Evolutionary conservation across 345 rosid genomes (phyloP), one percentile per base, ranked within the genome.

Genomic region (Noccaea bulbosa): DNA sequence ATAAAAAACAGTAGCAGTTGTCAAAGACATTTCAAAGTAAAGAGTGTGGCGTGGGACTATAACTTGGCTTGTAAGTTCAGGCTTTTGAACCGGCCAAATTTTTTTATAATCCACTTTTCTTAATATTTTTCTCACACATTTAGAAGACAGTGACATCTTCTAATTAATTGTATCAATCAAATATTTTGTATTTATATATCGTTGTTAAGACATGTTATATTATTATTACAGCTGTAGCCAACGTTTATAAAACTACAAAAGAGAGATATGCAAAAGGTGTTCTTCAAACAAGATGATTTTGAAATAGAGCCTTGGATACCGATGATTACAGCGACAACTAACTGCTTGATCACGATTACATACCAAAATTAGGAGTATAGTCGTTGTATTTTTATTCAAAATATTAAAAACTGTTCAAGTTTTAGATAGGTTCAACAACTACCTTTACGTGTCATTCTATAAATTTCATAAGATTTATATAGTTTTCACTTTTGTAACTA

Each of bases 21-120:
- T 69, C 70, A 69, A 54, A 69, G 61, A 54, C 70, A 55, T 62
- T 62, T 75, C 65, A 55, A 39, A 69, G 63, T 12, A 6, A 69
- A 62, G 65, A 62, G 60, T 69, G 60, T 69, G 66, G 70, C 70
- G 74, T 75, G 71, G 70, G 70, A 63, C 61, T 69, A 54, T 63
- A 55, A 30, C 52, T 54, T 75, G 53, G 79, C 79, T 75, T 69
- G 79, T 75, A 75, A 55, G 8, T 54, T 75, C 65, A 75, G 65
- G 55, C 70, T 32, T 69, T 75, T 55, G 67, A 75, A 75, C 70
- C 64, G 75, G 70, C 79, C 65, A 62, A 62, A 12, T 76, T 47
- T 74, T 44, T 45, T 69, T 55, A 17, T 54, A 7, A 48, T 61
- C 37, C 14, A 39, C 61, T 62, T 69, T 69, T 75, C 70, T 46